Conservation (phyloP, 2,329 filamentous ascomycete species). For the Madurella fahalii region DNA sequence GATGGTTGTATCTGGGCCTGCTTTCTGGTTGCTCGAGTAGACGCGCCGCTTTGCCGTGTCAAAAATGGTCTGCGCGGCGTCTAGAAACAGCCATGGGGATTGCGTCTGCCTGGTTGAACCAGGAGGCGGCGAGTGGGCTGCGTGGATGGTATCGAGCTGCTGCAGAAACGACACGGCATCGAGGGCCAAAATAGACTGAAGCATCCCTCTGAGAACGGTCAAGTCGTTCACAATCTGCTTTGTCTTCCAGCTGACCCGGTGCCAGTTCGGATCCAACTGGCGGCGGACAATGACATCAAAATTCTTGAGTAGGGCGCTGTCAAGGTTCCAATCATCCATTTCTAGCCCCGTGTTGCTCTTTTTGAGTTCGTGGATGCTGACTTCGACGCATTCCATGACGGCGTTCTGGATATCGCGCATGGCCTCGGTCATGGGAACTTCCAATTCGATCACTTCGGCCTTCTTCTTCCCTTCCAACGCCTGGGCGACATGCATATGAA, state of each 20-base stretch:
- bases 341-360: constrained; percentile 87
- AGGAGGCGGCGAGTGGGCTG: constrained; percentile 81
- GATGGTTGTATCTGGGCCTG: constrained; percentile 45
- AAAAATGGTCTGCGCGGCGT: constrained; percentile 92
- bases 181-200: constrained; percentile 77
- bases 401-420: constrained; percentile 95
- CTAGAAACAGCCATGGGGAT: constrained; percentile 93
- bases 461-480: constrained; percentile 88
- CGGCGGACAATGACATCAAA: constrained; percentile 86
- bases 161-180: constrained; percentile 90
- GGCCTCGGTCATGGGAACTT: constrained; percentile 89
- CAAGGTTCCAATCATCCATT: constrained; percentile 95
- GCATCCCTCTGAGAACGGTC: constrained; percentile 73
- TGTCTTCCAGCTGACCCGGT: constrained; percentile 91
- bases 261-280: constrained; percentile 95
- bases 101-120: constrained; percentile 84
- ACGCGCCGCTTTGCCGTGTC: constrained; percentile 84
- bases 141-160: constrained; percentile 89
- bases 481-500: constrained; percentile 84
- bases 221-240: constrained; percentile 91
- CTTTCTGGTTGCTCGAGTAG: constrained; percentile 66
- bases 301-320: constrained; percentile 86
- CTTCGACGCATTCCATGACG: constrained; percentile 92
- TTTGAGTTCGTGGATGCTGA: constrained; percentile 88
- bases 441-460: constrained; percentile 94